Evolutionary conservation across 345 rosid genomes (phyloP), one percentile per base, ranked within the genome.

Genomic region (Aethionema arabicum): DNA sequence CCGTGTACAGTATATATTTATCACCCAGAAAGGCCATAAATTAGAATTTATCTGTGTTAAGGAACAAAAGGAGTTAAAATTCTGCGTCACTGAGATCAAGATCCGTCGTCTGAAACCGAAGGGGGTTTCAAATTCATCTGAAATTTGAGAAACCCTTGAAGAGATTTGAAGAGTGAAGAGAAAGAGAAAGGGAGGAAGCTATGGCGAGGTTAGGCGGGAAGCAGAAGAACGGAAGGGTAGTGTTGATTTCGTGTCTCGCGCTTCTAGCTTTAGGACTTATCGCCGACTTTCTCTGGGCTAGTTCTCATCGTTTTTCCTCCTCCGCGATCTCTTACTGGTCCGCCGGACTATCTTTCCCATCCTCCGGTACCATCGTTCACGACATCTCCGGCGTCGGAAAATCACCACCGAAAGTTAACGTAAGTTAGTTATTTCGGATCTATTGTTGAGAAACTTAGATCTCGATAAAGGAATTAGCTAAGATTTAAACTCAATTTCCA

Each of bases 231-330:
- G 79, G 82, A 11, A 74, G 65, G 49, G 37, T 79, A 51, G 66
- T 80, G 68, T 72, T 80, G 63, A 30, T 78, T 46, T 60, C 58
- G 0, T 74, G 79, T 45, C 70, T 84, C 42, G 69, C 56, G 29
- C 52, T 84, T 42, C 27, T 90, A 29, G 87, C 83, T 38, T 66
- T 77, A 30, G 91, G 85, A 12, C 73, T 87, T 52, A 46, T 87
- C 41, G 85, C 87, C 32, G 81, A 85, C 72, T 82, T 78, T 56
- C 62, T 85, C 37, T 85, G 97, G 93, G 91, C 89, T 55, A 79
- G 93, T 54, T 80, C 90, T 67, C 77, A 84, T 4, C 72, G 68
- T 7, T 79, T 81, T 66, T 55, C 69, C 32, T 60, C 80, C 50
- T 43, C 78, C 53, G 62, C 32, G 6, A 29, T 32, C 32, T 65